Base-by-base conservation (phyloP, 495 filamentous ascomycete species). In the Parathielavia hyrcaniae region DNA sequence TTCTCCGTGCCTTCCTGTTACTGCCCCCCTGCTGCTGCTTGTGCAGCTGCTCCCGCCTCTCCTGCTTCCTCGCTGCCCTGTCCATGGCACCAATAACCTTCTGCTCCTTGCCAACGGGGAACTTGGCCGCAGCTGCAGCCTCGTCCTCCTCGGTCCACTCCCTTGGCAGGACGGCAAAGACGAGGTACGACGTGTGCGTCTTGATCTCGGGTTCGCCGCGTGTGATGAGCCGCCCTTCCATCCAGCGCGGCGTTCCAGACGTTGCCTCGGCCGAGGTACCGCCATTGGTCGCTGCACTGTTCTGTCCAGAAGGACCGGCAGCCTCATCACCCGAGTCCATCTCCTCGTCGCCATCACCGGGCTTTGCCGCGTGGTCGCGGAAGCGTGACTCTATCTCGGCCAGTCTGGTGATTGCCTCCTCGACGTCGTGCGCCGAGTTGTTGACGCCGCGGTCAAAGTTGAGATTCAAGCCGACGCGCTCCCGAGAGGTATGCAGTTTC, bases 151-250 rank as follows among this genome's bases (percentile, higher is more conserved):
- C 86, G 0, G 74, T 83, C 95, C 93, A 97, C 52, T 86, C 86
- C 50, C 83, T 76, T 13, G 95, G 95, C 53, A 99, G 72, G 6
- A 93, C 74, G 1, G 95, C 93, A 79, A 99, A 98, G 7, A 95
- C 87, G 16, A 99, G 78, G 70, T 97, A 99, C 13, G 85, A 90
- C 0, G 93, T 99, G 71, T 99, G 93, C 11, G 84, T 91, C 79
- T 96, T 96, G 34, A 97, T 71, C 73, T 99, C 91, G 1, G 84
- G 77, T 73, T 97, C 93, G 6, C 85, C 81, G 23, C 90, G 82
- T 59, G 91, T 88, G 11, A 87, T 77, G 54, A 97, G 61, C 19
- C 83, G 81, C 6, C 93, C 93, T 41, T 89, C 83, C 58, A 73
- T 62, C 75, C 76, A 79, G 13, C 69, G 67, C 0, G 61, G 16